These are phyloP conservation scores for Chamaecyparis obtusa DNA, from an alignment of 75 land plant genomes.

Conservation along the genomic window DNA sequence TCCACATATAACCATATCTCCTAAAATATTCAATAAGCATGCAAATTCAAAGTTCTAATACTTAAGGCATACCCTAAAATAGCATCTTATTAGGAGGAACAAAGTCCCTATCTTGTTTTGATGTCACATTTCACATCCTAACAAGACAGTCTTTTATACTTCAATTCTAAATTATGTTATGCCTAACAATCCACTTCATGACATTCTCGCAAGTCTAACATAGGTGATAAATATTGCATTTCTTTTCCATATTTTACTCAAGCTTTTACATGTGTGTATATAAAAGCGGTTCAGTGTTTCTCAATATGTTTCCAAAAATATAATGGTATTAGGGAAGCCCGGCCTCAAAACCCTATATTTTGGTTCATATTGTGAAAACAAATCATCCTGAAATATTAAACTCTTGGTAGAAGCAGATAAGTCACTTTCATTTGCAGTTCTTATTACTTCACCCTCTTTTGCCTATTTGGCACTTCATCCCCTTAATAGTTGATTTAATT, in stretches of 20 bases:
- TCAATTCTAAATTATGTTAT: background rate
- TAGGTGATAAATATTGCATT: background rate
- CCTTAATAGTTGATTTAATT: too few species aligned
- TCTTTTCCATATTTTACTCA: background rate
- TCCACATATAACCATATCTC: background rate
- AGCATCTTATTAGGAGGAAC: background rate
- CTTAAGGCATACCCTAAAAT: background rate
- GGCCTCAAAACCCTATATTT: background rate
- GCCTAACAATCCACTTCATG: background rate
- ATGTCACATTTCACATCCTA: background rate
- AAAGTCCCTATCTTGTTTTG: background rate
- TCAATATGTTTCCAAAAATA: background rate
- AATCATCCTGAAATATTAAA: background rate
- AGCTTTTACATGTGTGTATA: background rate
- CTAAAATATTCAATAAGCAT: background rate
- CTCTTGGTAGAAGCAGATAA: background rate
- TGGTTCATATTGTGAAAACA: background rate
- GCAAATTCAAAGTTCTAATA: background rate
- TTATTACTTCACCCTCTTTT: background rate
- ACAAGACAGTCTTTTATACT: background rate
- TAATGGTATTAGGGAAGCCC: background rate
- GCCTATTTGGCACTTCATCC: too few species aligned
- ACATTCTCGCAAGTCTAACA: background rate
- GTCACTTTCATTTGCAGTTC: background rate
- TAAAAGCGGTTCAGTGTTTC: background rate